Evolutionary conservation across 2,329 filamentous ascomycete genomes (phyloP), one percentile per base, ranked within the genome.

Genomic region (Cladophialophora exuberans): DNA sequence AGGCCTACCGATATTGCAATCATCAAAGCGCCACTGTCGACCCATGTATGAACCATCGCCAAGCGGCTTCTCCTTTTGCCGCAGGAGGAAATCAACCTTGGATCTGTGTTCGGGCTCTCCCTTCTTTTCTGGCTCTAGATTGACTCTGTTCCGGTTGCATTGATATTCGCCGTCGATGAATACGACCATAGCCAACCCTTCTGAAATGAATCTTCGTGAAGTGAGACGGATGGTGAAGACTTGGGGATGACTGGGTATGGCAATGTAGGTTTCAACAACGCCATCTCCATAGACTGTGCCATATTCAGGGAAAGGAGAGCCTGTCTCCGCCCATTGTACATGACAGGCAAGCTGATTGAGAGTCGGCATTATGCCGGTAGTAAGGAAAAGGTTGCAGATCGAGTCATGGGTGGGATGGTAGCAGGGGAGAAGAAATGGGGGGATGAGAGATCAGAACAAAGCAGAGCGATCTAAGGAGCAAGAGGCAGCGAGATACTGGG

Each of bases 111-210:
- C 60, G 17, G 66, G 64, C 6, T 66, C 61, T 3, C 56, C 54
- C 31, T 60, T 30, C 44, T 59, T 59, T 6, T 70, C 69, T 17
- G 70, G 57, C 49, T 70, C 66, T 26, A 82, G 60, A 30, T 74
- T 67, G 33, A 72, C 69, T 33, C 75, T 70, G 64, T 80, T 80
- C 53, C 81, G 78, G 56, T 83, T 83, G 67, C 78, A 81, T 62
- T 83, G 80, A 57, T 83, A 83, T 4, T 77, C 67, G 15, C 81
- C 81, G 60, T 83, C 81, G 35, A 83, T 81, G 69, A 76, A 83
- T 22, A 83, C 79, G 56, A 79, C 79, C 66, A 80, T 76, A 1
- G 79, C 75, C 9, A 83, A 66, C 0, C 81, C 81, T 20, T 76
- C 72, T 1, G 76, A 76, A 58, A 83, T 80, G 67, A 77, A 83